phyloP scores from a whole-genome alignment of 1,139 yeast species.

The Magnusiomyces ingens region DNA sequence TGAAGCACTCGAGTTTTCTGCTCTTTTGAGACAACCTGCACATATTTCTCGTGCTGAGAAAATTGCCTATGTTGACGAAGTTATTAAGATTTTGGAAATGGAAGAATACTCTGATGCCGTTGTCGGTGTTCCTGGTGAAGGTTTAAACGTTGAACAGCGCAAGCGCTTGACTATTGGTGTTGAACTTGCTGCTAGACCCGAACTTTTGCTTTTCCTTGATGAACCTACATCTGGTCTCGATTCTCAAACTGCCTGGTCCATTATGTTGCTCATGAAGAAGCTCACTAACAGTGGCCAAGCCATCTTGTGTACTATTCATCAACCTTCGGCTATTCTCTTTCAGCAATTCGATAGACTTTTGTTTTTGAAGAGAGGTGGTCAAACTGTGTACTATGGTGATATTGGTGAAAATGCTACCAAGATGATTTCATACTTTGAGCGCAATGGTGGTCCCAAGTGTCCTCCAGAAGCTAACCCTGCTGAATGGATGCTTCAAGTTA shows the following conservation, averaged over 20 bases:
- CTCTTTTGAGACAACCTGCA: slow-evolving; percentile 64
- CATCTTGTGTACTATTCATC: slow-evolving; percentile 67
- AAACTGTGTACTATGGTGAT: slow-evolving; percentile 72
- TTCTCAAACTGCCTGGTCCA: slow-evolving; percentile 81
- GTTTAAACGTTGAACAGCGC: slow-evolving; percentile 70
- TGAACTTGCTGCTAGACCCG: slow-evolving; percentile 76
- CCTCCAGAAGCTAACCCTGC: slow-evolving; percentile 64
- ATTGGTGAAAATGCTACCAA: slow-evolving; percentile 53
- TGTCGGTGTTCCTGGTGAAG: slow-evolving; percentile 65
- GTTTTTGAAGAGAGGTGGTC: slow-evolving; percentile 61
- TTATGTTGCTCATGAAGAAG: slow-evolving; percentile 61
- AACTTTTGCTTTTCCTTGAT: slow-evolving; percentile 64
- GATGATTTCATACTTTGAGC: slow-evolving; percentile 57
- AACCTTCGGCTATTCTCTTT: slow-evolving; percentile 64
- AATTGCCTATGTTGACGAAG: slow-evolving; percentile 58
- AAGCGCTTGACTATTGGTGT: slow-evolving; percentile 75
- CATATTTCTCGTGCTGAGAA: slow-evolving; percentile 48
- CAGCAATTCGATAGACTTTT: slow-evolving; percentile 65
- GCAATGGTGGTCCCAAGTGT: slow-evolving; percentile 56
- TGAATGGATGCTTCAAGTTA: slow-evolving; percentile 67
- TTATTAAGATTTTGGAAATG: slow-evolving; percentile 62
- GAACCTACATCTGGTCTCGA: slow-evolving; percentile 87
- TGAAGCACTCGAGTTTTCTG: slow-evolving; percentile 66
- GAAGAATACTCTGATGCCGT: slow-evolving; percentile 62
- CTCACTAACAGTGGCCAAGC: slow-evolving; percentile 70